phyloP scores from a whole-genome alignment of 495 filamentous ascomycete genomes.

The Penicillium pancosmium region DNA sequence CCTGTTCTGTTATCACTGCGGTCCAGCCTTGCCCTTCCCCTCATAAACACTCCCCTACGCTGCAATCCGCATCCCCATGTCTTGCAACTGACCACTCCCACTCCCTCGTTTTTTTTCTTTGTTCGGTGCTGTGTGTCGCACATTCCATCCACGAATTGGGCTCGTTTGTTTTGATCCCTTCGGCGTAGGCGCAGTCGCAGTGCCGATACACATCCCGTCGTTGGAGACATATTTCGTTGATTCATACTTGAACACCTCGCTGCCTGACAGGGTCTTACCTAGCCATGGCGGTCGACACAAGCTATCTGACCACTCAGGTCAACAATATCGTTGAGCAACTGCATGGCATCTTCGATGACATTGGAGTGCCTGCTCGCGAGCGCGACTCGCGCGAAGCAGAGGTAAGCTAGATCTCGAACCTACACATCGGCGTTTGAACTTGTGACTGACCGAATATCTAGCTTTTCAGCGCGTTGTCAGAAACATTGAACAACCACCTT shows the following conservation, averaged over 20 bases:
- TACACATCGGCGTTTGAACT: background rate
- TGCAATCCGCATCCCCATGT: conserved; percentile 19
- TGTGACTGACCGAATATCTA: conserved; percentile 34
- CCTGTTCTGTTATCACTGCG: conserved; percentile 34
- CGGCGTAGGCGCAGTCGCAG: conserved; percentile 23
- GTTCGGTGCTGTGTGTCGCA: conserved; percentile 25
- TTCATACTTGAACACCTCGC: conserved; percentile 11
- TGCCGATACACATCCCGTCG: conserved; percentile 19
- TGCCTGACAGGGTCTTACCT: conserved; percentile 10
- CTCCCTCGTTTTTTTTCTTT: conserved; percentile 25
- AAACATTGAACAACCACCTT: conserved; percentile 83
- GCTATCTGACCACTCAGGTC: conserved; percentile 90
- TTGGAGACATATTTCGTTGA: conserved; percentile 23
- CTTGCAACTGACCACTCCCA: conserved; percentile 23
- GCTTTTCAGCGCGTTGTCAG: conserved; percentile 86
- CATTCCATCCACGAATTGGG: conserved; percentile 20
- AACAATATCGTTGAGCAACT: conserved; percentile 87
- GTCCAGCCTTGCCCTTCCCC: conserved; percentile 25
- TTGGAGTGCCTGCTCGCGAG: conserved; percentile 88
- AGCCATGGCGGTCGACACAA: conserved; percentile 83
- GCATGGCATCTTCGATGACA: conserved; percentile 93
- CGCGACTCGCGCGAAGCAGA: conserved; percentile 84
- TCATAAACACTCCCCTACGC: conserved; percentile 32
- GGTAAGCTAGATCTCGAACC: conserved; percentile 53
- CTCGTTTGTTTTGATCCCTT: conserved; percentile 25